These are phyloP conservation scores for Mucor irregularis DNA, from an alignment of 371 early-diverging fungal genomes.

Conservation along the genomic window DNA sequence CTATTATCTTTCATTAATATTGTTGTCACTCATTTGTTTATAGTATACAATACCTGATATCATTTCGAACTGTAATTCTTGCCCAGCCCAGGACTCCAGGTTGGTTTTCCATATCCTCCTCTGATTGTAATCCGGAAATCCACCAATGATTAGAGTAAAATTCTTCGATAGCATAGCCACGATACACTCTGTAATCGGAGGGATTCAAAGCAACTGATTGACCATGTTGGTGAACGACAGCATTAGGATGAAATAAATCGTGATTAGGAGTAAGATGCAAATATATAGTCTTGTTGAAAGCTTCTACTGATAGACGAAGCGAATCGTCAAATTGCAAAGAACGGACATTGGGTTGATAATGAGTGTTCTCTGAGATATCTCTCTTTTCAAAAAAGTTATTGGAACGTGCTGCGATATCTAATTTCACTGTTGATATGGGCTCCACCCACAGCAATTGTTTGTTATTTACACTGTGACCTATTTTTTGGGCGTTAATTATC, in stretches of 20 bases:
- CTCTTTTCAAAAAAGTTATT: slow-evolving; percentile 41
- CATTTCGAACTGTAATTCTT: slow-evolving; percentile 62
- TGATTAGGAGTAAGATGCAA: slow-evolving; percentile 75
- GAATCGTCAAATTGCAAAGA: slow-evolving; percentile 59
- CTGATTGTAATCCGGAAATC: slow-evolving; percentile 31
- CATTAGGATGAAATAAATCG: slow-evolving; percentile 77
- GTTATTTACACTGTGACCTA: slow-evolving; percentile 28
- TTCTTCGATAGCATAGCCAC: slow-evolving; percentile 37
- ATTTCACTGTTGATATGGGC: slow-evolving; percentile 20
- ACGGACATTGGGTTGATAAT: slow-evolving; percentile 25
- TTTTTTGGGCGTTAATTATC: not conserved
- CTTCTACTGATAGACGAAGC: slow-evolving; percentile 60
- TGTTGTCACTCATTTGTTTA: not conserved
- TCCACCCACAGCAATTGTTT: slow-evolving; percentile 34
- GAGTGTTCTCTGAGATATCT: slow-evolving; percentile 31
- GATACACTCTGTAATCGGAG: slow-evolving; percentile 41
- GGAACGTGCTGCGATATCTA: slow-evolving; percentile 43
- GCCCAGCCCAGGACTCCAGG: slow-evolving; percentile 67
- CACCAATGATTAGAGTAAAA: slow-evolving; percentile 34
- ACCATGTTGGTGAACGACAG: slow-evolving; percentile 39
- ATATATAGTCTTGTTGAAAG: slow-evolving; percentile 74
- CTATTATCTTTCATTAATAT: slow-evolving; percentile 9
- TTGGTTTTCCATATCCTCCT: slow-evolving; percentile 33
- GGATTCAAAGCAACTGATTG: slow-evolving; percentile 22
- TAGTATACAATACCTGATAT: slow-evolving; percentile 36